phyloP scores from a whole-genome alignment of 2,329 filamentous ascomycete genomes.

The Grosmannia serpens region DNA sequence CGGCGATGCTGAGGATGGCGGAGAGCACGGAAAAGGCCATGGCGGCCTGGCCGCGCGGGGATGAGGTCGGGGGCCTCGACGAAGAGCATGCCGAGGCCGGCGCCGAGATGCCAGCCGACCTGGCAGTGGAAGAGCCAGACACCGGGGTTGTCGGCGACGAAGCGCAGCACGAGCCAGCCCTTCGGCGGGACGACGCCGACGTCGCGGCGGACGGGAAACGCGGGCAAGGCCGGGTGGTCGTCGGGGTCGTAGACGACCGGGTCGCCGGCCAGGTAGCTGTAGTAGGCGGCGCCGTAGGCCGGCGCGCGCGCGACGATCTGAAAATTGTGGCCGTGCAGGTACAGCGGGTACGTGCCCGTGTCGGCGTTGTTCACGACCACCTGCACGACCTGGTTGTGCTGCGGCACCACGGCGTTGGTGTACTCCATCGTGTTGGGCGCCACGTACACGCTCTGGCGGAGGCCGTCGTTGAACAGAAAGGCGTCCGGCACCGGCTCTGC shows the following conservation, averaged over 20 bases:
- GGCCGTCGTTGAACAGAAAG: constrained; percentile 60
- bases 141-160: constrained; percentile 56
- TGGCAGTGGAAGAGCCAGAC: constrained; percentile 61
- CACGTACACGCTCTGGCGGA: constrained; percentile 46
- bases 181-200: constrained; percentile 53
- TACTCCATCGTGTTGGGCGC: constrained; percentile 52
- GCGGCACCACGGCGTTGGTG: constrained; percentile 56
- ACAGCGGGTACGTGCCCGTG: constrained; percentile 60
- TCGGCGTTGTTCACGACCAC: constrained; percentile 68
- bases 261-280: constrained; percentile 31
- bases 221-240: constrained; percentile 29
- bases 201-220: constrained; percentile 54
- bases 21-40: constrained; percentile 60
- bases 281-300: constrained; percentile 42
- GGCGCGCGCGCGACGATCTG: constrained; percentile 45
- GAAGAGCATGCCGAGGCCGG: constrained; percentile 53
- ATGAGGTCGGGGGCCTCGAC: constrained; percentile 52
- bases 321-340: constrained; percentile 67
- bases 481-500: constrained; percentile 57
- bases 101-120: constrained; percentile 64
- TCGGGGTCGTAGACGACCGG: constrained; percentile 9
- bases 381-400: constrained; percentile 57
- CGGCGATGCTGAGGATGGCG: constrained; percentile 57
- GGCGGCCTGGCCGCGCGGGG: constrained; percentile 58
- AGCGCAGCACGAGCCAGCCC: constrained; percentile 58